Conservation (phyloP, 2,329 filamentous ascomycete species). For the Cadophora gregata region DNA sequence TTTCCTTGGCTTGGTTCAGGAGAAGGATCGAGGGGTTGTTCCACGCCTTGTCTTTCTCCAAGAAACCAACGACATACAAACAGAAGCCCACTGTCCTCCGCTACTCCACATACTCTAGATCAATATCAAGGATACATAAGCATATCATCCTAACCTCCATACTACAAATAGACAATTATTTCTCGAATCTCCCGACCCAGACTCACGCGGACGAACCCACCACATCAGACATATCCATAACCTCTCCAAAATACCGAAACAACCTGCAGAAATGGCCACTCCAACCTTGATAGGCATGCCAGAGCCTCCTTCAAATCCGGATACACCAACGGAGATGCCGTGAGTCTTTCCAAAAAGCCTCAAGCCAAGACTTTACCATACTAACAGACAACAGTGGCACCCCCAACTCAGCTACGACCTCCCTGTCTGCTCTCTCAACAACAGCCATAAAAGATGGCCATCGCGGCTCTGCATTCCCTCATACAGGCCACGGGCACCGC, state of each 20-base stretch:
- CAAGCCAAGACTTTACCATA: slow-evolving; percentile 22
- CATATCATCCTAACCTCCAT: not conserved
- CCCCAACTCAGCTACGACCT: slow-evolving; percentile 90
- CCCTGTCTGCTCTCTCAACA: slow-evolving; percentile 88
- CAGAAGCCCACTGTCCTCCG: not conserved
- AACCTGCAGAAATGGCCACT: slow-evolving; percentile 35
- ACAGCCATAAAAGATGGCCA: slow-evolving; percentile 97
- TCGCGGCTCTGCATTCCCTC: slow-evolving; percentile 75
- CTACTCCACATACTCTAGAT: not conserved
- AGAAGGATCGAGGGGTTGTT: slow-evolving; percentile 1
- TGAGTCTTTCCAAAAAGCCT: slow-evolving; percentile 53
- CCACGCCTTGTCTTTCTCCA: slow-evolving; percentile 1
- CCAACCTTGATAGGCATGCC: slow-evolving; percentile 81
- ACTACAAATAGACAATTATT: not conserved
- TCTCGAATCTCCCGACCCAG: slow-evolving; percentile 1
- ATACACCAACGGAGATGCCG: slow-evolving; percentile 90
- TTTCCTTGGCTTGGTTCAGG: slow-evolving; percentile 12
- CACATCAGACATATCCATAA: not conserved
- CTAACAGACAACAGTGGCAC: slow-evolving; percentile 69
- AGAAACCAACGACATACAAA: slow-evolving; percentile 1
- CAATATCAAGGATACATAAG: not conserved
- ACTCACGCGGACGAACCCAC: slow-evolving; percentile 3
- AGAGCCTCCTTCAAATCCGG: slow-evolving; percentile 79
- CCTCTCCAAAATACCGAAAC: not conserved
- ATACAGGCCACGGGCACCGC: slow-evolving; percentile 61